Base-by-base conservation (phyloP, 345 rosid species). In the Eucalyptus erythrocorys region DNA sequence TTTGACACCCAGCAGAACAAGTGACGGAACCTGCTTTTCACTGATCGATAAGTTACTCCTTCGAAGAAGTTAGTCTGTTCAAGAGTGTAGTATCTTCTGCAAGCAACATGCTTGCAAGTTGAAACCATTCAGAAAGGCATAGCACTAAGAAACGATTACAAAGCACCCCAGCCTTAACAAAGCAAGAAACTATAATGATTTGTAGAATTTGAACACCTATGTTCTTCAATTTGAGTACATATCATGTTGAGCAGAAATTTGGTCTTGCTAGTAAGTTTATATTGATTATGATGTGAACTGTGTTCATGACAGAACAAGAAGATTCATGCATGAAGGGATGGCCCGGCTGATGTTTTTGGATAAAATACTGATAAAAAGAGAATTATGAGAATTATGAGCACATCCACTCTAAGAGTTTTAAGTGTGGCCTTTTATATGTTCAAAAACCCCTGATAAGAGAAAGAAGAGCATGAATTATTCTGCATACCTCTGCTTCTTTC, bases 401-500 rank as follows among this genome's bases (percentile, higher is more conserved):
- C 15, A 22, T 10, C 68, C 32, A 5, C 82, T 76, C 37, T 37
- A 76, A 34, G 42, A 68, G 80, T 17, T 68, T 66, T 34, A 68
- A 68, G 27, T 10, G 45, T 14, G 37, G 82, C 48, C 32, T 87
- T 87, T 51, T 68, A 22, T 30, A 30, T 76, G 57, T 32, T 43
- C 47, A 87, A 30, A 40, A 79, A 87, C 42, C 87, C 87, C 45
- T 32, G 45, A n/a, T 50, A 37, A 49, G n/a, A 66, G 42, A 59
- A 87, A 64, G 81, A 61, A 64, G 22, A 64, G 16, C 27, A 30
- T 48, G 66, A 19, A 86, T 32, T 30, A 48, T 34, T 40, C 24
- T 45, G 82, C 34, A n/a, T 88, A 92, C 95, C 95, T 92, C 92
- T 40, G 91, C 88, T 64, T 93, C 94, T 80, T 91, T 92, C 90